Conservation (phyloP, 2,329 filamentous ascomycete species). For the Teratosphaeria pseudoeucalypti region DNA sequence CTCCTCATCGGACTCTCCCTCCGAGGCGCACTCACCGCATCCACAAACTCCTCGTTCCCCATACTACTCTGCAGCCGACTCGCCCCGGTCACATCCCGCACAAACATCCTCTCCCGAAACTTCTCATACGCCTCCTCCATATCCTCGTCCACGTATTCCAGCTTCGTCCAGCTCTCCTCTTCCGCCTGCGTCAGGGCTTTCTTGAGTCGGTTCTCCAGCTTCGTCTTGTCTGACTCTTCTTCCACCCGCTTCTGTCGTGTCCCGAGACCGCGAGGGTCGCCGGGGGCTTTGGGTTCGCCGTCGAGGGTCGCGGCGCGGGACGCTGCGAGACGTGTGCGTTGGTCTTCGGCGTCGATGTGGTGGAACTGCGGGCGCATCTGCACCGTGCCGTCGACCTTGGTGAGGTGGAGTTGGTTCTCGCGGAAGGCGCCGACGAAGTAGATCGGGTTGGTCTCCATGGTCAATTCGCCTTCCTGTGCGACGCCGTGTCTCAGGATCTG, state of each 20-base stretch:
- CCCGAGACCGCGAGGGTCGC: conserved; percentile 8
- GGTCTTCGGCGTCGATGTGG: conserved; percentile 75
- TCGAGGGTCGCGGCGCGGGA: conserved; percentile 31
- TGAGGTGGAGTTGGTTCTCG: conserved; percentile 76
- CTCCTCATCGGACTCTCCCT: conserved; percentile 27
- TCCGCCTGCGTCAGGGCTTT: conserved; percentile 68
- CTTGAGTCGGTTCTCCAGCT: conserved; percentile 54
- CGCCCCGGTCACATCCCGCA: conserved; percentile 35
- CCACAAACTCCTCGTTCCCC: conserved; percentile 50
- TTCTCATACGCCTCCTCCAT: conserved; percentile 61
- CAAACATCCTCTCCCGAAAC: conserved; percentile 64
- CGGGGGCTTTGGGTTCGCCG: conserved; percentile 33
- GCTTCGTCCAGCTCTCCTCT: conserved; percentile 68
- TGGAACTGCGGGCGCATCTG: conserved; percentile 87
- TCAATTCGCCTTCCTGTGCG: conserved; percentile 53
- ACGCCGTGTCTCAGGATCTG: conserved; percentile 46
- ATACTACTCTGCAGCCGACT: conserved; percentile 45
- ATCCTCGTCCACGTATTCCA: conserved; percentile 77
- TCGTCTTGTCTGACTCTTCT: conserved; percentile 51
- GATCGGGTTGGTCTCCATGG: conserved; percentile 29
- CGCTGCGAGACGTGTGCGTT: conserved; percentile 50
- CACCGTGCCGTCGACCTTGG: conserved; percentile 69
- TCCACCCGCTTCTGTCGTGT: conserved; percentile 15
- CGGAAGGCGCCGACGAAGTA: conserved; percentile 93
- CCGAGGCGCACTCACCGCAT: conserved; percentile 49